Percentiles rank a stretch among this genome's conserved stretches.
These are phyloP conservation scores for Paramecium octaurelia DNA, from an alignment of 73 alveolate species.

Conservation along the genomic window DNA sequence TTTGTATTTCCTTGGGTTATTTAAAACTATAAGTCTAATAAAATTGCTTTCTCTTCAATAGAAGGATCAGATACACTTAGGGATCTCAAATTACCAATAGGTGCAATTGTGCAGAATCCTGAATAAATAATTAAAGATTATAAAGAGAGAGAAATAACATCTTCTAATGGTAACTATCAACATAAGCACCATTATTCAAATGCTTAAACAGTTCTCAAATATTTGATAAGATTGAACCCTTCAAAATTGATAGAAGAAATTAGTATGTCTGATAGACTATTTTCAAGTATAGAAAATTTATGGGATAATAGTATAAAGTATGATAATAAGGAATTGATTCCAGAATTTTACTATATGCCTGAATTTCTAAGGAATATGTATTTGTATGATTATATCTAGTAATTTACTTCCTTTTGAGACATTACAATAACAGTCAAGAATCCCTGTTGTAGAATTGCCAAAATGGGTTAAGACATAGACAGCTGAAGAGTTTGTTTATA, in stretches of 20 bases:
- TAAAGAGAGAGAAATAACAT: neutral
- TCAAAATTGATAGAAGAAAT: conserved; percentile 68
- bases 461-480: conserved; percentile 75
- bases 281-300: conserved; percentile 75
- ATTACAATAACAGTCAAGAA: conserved; percentile 69
- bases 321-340: conserved; percentile 95
- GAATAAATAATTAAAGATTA: neutral
- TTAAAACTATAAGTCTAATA: neutral
- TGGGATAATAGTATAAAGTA: conserved; percentile 74
- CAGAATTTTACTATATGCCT: conserved; percentile 94
- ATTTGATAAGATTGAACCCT: conserved; percentile 81
- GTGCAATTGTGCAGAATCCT: neutral
- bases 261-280: conserved; percentile 89
- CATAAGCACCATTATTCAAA: conserved; percentile 88
- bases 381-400: conserved; percentile 51
- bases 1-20: conserved; percentile 27
- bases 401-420: conserved; percentile 70
- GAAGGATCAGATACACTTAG: neutral
- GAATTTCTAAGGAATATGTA: conserved; percentile 73
- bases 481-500: conserved; percentile 67
- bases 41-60: neutral
- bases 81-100: neutral
- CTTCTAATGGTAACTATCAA: neutral
- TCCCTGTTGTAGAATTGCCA: conserved; percentile 75
- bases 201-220: conserved; percentile 83